A percentile compares a stretch with the other conserved stretches of the same genome.
Conservation (phyloP, 2,329 filamentous ascomycete species). For the Arthrobotrys pseudoclavata region DNA sequence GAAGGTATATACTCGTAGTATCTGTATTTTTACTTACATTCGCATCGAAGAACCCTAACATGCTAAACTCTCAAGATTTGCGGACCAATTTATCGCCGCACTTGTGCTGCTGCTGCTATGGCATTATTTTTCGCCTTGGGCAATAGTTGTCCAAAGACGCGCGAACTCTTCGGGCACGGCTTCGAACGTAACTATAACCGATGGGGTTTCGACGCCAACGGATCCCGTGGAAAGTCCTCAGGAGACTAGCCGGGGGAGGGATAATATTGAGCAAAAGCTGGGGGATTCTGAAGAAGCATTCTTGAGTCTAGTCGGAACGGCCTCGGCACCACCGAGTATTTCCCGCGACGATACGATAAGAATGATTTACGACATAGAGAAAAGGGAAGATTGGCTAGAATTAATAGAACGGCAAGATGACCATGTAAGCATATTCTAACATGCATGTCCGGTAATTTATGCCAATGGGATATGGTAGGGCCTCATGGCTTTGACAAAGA, state of each 20-base stretch:
- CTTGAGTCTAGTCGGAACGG: constrained; percentile 1
- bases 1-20: neutral
- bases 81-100: neutral
- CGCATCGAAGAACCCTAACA: neutral
- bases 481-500: constrained; percentile 61
- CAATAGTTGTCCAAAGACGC: constrained; percentile 42
- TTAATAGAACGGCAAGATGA: constrained; percentile 50
- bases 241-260: constrained; percentile 3
- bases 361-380: constrained; percentile 41
- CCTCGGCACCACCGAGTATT: neutral
- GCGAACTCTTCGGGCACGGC: neutral
- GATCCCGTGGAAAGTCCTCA: neutral
- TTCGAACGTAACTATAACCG: neutral
- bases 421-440: constrained; percentile 25
- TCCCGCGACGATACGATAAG: constrained; percentile 38
- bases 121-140: constrained; percentile 45
- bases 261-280: constrained; percentile 20
- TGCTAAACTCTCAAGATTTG: constrained; percentile 3
- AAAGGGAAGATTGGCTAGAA: constrained; percentile 31
- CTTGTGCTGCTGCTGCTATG: constrained; percentile 26
- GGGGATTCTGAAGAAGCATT: constrained; percentile 26
- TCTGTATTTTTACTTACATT: neutral
- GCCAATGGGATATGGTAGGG: constrained; percentile 26
- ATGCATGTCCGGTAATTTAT: neutral
- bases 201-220: neutral